phyloP scores from a whole-genome alignment of 345 rosid genomes.

The Bruguiera gymnorhiza region DNA sequence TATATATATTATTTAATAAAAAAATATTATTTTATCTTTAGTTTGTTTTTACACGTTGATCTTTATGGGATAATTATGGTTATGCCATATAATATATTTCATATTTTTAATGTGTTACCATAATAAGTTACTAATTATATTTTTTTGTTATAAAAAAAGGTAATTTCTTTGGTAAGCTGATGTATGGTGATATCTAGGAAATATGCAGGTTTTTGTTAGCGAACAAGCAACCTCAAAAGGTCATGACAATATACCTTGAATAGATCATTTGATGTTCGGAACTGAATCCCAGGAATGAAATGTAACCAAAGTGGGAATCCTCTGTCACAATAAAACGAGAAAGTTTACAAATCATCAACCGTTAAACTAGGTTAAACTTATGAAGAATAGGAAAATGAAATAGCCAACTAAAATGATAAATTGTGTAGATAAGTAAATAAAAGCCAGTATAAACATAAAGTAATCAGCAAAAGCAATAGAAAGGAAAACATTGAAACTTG shows the following conservation, averaged over 20 bases:
- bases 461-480: not conserved
- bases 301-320: constrained; percentile 72
- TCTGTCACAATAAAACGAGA: constrained; percentile 19
- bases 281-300: constrained; percentile 65
- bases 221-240: not conserved
- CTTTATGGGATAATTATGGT: too few species aligned
- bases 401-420: not conserved
- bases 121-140: too few species aligned
- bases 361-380: not conserved
- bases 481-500: not conserved
- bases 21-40: too few species aligned
- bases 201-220: too few species aligned
- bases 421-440: too few species aligned
- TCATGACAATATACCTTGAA: constrained; percentile 41
- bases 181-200: not conserved
- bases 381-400: not conserved
- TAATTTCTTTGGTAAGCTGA: too few species aligned
- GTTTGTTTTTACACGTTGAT: not conserved
- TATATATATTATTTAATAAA: too few species aligned
- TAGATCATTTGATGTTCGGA: constrained; percentile 43
- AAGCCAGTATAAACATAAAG: not conserved
- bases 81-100: too few species aligned
- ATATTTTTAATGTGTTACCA: too few species aligned
- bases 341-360: not conserved
- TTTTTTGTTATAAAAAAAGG: too few species aligned